phyloP scores from a whole-genome alignment of 805 yeast species.

The Lipomyces chichibuensis region DNA sequence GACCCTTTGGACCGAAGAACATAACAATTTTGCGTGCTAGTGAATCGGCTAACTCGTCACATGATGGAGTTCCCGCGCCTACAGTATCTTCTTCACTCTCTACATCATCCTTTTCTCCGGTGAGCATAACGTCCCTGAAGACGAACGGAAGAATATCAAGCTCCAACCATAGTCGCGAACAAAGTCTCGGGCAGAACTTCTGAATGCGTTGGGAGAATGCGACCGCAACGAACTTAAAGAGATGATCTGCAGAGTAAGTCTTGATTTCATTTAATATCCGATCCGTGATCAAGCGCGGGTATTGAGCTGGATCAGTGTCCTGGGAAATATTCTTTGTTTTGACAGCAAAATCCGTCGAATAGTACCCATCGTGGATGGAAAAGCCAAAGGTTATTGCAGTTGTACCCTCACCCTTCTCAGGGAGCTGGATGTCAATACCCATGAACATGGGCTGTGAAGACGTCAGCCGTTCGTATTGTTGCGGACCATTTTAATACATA shows the following conservation, averaged over 20 bases:
- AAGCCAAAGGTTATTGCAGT: conserved; percentile 27
- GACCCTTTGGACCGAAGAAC: conserved; percentile 33
- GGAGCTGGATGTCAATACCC: conserved; percentile 29
- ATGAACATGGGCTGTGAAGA: conserved; percentile 29
- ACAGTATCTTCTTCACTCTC: neutral
- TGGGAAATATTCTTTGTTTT: neutral
- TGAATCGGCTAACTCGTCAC: conserved; percentile 35
- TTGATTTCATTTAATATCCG: conserved; percentile 22
- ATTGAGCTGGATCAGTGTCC: conserved; percentile 5
- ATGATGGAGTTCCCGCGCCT: conserved; percentile 6
- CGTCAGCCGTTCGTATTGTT: neutral
- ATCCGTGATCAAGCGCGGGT: conserved; percentile 19
- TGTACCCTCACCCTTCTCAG: conserved; percentile 7
- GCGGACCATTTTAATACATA: neutral
- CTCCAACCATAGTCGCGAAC: conserved; percentile 30
- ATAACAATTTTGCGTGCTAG: conserved; percentile 33
- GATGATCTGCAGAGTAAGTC: conserved; percentile 26
- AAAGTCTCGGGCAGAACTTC: conserved; percentile 28
- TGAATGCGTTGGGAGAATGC: conserved; percentile 19
- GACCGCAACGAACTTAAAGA: conserved; percentile 29
- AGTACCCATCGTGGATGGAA: conserved; percentile 35
- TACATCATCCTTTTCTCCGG: neutral
- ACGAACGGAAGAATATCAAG: conserved; percentile 34
- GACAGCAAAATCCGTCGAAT: conserved; percentile 33
- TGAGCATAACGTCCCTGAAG: conserved; percentile 10